Conservation (phyloP, 2,329 filamentous ascomycete species). For the Fusarium burgessii region DNA sequence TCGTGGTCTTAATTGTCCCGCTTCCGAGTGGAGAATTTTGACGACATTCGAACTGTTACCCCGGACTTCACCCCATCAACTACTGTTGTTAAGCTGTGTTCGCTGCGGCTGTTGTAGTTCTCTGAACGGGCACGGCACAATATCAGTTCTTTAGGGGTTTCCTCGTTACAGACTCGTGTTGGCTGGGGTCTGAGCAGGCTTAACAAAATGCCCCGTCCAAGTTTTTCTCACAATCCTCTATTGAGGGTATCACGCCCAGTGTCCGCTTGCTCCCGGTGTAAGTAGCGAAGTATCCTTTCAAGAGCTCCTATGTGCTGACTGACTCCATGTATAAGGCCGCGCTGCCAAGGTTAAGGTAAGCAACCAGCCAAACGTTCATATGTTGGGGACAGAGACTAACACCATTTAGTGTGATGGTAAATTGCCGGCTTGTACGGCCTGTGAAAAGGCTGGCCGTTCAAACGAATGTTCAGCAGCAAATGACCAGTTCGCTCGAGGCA, state of each 20-base stretch:
- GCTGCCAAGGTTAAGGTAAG: constrained; percentile 89
- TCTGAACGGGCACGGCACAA: neutral
- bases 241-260: constrained; percentile 82
- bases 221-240: constrained; percentile 67
- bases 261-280: constrained; percentile 82
- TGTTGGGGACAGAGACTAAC: constrained; percentile 15
- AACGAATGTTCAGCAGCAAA: constrained; percentile 93
- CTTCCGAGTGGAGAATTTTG: constrained; percentile 45
- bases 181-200: neutral
- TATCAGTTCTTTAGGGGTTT: neutral
- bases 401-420: constrained; percentile 87
- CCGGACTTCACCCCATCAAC: constrained; percentile 22
- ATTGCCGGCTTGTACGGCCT: constrained; percentile 92
- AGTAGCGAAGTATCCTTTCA: constrained; percentile 40
- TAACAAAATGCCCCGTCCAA: constrained; percentile 58
- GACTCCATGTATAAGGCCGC: constrained; percentile 62
- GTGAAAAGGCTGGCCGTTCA: constrained; percentile 88
- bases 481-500: constrained; percentile 94
- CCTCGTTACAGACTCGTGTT: neutral
- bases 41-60: constrained; percentile 39
- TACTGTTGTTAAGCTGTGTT: constrained; percentile 22
- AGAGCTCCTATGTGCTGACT: constrained; percentile 3
- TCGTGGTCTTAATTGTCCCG: constrained; percentile 37
- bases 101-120: neutral
- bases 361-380: neutral